A percentile compares a stretch with the other conserved stretches of the same genome.
Evolutionary conservation across 176 grass and related monocot genomes (phyloP).

Genomic region (Saccharum spontaneum): DNA sequence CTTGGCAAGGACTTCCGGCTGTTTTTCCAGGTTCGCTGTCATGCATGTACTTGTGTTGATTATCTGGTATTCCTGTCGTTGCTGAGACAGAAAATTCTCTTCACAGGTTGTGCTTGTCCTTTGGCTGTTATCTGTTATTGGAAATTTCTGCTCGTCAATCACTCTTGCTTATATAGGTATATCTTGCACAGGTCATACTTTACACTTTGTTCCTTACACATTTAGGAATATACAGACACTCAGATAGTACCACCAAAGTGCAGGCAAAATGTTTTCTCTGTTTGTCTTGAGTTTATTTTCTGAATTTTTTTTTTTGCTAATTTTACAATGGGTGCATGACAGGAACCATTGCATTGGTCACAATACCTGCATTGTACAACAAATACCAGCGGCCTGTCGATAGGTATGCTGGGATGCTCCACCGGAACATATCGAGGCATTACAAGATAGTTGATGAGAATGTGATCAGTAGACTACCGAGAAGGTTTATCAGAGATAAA

Average conservation of each 20-base stretch:
- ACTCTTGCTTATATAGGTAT: conserved; percentile 93
- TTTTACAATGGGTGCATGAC: conserved; percentile 22
- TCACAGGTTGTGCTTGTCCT: conserved; percentile 72
- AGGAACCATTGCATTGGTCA: conserved; percentile 80
- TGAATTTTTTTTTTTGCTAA: conserved; percentile 31
- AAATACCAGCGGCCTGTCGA: conserved; percentile 76
- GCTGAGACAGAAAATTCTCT: conserved; percentile 26
- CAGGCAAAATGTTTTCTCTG: neutral
- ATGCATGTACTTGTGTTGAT: conserved; percentile 27
- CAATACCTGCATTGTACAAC: conserved; percentile 83
- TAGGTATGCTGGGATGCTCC: conserved; percentile 74
- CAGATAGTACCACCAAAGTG: neutral
- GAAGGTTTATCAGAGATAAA: conserved; percentile 67
- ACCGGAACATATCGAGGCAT: conserved; percentile 83
- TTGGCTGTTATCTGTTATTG: conserved; percentile 82
- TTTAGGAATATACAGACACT: neutral
- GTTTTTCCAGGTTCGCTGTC: conserved; percentile 69
- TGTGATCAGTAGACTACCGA: conserved; percentile 77
- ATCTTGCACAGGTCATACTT: conserved; percentile 27
- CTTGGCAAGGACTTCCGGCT: conserved; percentile 85
- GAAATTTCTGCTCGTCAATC: conserved; percentile 85
- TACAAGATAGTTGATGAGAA: conserved; percentile 95
- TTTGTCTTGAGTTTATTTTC: neutral
- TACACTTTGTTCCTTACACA: neutral
- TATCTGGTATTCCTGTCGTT: conserved; percentile 16